Evolutionary conservation across 1,284 basidiomycete species (phyloP).

Genomic region (Testicularia cyperi): DNA sequence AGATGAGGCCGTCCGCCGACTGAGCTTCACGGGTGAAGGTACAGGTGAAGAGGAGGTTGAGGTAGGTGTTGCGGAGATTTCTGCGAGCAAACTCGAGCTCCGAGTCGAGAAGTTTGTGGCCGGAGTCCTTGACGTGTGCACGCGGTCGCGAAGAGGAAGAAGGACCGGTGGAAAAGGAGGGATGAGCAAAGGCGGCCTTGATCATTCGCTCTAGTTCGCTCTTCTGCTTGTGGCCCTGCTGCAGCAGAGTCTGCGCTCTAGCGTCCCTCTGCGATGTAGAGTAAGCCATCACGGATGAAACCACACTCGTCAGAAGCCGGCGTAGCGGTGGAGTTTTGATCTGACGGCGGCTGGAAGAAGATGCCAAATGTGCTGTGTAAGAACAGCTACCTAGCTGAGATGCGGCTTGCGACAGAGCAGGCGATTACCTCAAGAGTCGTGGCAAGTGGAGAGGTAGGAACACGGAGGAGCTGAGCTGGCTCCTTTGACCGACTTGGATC

Average conservation of each 20-base stretch:
- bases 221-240: slow-evolving; percentile 37
- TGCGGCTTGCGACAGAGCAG: too few relatives aligned
- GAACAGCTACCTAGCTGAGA: too few relatives aligned
- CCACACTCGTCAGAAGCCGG: too few relatives aligned
- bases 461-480: too few relatives aligned
- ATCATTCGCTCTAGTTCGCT: slow-evolving; percentile 35
- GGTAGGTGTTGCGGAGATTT: slow-evolving; percentile 50
- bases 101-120: slow-evolving; percentile 24
- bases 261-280: slow-evolving; percentile 18
- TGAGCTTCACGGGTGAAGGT: slow-evolving; percentile 47
- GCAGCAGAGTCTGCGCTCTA: slow-evolving; percentile 29
- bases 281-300: slow-evolving; percentile 7
- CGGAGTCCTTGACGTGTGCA: slow-evolving; percentile 17
- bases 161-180: slow-evolving; percentile 6
- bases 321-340: too few relatives aligned
- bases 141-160: slow-evolving; percentile 16
- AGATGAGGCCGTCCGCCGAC: slow-evolving; percentile 42
- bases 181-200: slow-evolving; percentile 22
- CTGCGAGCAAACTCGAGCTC: slow-evolving; percentile 47
- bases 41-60: slow-evolving; percentile 52
- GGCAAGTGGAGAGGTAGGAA: too few relatives aligned
- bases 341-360: too few relatives aligned
- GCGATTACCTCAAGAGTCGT: too few relatives aligned
- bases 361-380: too few relatives aligned
- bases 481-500: too few relatives aligned